Conservation (phyloP, 768 basidiomycete species). For the Tylopilus balloui region DNA sequence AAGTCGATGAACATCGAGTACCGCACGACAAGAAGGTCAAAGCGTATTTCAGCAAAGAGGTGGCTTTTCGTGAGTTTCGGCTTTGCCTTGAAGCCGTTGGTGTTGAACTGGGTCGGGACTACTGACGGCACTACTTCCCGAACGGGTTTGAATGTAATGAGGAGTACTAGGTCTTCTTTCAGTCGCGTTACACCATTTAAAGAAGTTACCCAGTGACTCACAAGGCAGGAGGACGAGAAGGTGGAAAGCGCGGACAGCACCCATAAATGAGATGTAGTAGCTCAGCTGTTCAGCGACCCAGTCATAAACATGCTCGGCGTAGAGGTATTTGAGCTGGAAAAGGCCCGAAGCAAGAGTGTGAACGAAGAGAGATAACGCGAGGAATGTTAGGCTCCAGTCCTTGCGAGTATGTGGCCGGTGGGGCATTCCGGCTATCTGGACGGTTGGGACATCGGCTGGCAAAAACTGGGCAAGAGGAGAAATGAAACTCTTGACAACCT, state of each 20-base stretch:
- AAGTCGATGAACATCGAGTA: constrained; percentile 66
- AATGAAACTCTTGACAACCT: constrained; percentile 44
- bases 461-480: constrained; percentile 67
- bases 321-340: constrained; percentile 73
- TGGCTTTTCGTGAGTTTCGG: constrained; percentile 43
- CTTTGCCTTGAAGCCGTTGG: constrained; percentile 32
- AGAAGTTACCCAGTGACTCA: constrained; percentile 32
- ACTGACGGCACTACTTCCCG: constrained; percentile 11
- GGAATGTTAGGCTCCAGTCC: constrained; percentile 72
- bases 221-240: constrained; percentile 66
- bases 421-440: constrained; percentile 49
- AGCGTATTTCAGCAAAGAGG: constrained; percentile 57
- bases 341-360: constrained; percentile 67
- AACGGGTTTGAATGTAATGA: constrained; percentile 55
- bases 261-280: constrained; percentile 70
- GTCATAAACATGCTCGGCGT: constrained; percentile 65
- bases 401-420: constrained; percentile 51
- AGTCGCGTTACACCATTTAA: constrained; percentile 31
- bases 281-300: constrained; percentile 70
- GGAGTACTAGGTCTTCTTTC: constrained; percentile 44
- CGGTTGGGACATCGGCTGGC: constrained; percentile 46
- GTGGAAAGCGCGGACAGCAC: constrained; percentile 59
- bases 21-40: constrained; percentile 64
- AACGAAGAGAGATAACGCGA: constrained; percentile 60
- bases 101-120: constrained; percentile 1